phyloP scores from a whole-genome alignment of 192 early-diverging fungal genomes.

The Coemansia sp. region DNA sequence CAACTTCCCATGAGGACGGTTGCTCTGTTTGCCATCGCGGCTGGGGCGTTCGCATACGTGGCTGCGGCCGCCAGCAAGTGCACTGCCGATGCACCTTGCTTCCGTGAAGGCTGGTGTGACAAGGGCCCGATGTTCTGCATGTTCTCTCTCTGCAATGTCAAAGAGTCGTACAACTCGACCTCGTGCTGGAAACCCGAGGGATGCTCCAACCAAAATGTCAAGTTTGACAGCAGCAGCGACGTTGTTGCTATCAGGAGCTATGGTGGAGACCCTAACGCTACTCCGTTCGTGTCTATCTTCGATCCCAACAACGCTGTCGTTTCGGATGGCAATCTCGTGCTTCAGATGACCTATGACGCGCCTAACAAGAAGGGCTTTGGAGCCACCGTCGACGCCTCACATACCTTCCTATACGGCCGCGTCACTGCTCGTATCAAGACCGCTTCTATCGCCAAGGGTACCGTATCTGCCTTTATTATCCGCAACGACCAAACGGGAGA shows the following conservation, averaged over 20 bases:
- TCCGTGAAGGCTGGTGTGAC: constrained; percentile 54
- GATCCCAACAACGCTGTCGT: constrained; percentile 45
- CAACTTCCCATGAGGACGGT: constrained; percentile 17
- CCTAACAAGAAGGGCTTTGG: constrained; percentile 61
- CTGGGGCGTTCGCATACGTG: constrained; percentile 16
- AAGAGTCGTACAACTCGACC: constrained; percentile 43
- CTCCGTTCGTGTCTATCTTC: constrained; percentile 52
- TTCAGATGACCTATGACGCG: constrained; percentile 42
- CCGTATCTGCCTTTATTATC: constrained; percentile 63
- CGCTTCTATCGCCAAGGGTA: constrained; percentile 57
- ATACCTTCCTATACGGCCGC: constrained; percentile 61
- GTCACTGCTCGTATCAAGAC: constrained; percentile 67
- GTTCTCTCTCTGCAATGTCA: constrained; percentile 41
- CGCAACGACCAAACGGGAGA: constrained; percentile 58
- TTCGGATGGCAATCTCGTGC: constrained; percentile 39
- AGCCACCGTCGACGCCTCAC: constrained; percentile 45
- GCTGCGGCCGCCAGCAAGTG: constrained; percentile 29
- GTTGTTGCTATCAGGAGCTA: constrained; percentile 28
- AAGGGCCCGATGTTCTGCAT: constrained; percentile 50
- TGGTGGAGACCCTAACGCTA: constrained; percentile 33
- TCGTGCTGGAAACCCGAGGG: constrained; percentile 53
- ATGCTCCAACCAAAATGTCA: constrained; percentile 34
- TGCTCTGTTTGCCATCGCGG: constrained; percentile 17
- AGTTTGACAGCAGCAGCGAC: constrained; percentile 38
- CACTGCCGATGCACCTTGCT: constrained; percentile 37